These are phyloP conservation scores for Phytophthora megakarya DNA, from an alignment of 352 stramenopile genomes.

Conservation along the genomic window DNA sequence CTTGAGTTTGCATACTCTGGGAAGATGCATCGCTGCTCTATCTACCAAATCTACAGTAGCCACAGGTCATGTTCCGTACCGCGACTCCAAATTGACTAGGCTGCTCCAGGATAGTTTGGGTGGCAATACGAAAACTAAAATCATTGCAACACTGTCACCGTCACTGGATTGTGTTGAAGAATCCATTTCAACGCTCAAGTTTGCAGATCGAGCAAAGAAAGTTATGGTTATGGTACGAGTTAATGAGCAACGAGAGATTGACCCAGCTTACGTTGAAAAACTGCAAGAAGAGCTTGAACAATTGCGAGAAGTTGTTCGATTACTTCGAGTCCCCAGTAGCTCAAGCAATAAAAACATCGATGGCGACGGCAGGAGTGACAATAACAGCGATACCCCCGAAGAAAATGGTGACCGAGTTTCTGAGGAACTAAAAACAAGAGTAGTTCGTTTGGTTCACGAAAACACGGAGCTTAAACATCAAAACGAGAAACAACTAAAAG, in stretches of 20 bases:
- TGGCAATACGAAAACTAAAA: conserved; percentile 90
- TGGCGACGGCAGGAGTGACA: not conserved
- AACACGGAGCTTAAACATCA: conserved; percentile 72
- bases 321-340: conserved; percentile 38
- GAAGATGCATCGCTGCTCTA: conserved; percentile 86
- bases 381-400: conserved; percentile 35
- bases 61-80: conserved; percentile 87
- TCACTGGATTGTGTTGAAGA: conserved; percentile 88
- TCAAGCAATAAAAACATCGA: conserved; percentile 10
- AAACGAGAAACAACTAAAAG: conserved; percentile 60
- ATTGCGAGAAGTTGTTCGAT: conserved; percentile 66
- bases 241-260: conserved; percentile 87
- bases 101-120: conserved; percentile 90
- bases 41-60: conserved; percentile 44
- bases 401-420: conserved; percentile 12
- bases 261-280: conserved; percentile 88
- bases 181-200: conserved; percentile 94
- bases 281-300: conserved; percentile 85
- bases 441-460: conserved; percentile 64
- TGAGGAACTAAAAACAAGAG: conserved; percentile 32
- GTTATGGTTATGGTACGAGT: conserved; percentile 88
- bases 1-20: conserved; percentile 91
- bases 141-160: conserved; percentile 91
- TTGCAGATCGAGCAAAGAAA: conserved; percentile 92
- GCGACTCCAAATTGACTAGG: conserved; percentile 94